Percentiles rank a stretch among this genome's conserved stretches.
phyloP scores from a whole-genome alignment of 116 monocot species.

The Trichopus zeylanicus region DNA sequence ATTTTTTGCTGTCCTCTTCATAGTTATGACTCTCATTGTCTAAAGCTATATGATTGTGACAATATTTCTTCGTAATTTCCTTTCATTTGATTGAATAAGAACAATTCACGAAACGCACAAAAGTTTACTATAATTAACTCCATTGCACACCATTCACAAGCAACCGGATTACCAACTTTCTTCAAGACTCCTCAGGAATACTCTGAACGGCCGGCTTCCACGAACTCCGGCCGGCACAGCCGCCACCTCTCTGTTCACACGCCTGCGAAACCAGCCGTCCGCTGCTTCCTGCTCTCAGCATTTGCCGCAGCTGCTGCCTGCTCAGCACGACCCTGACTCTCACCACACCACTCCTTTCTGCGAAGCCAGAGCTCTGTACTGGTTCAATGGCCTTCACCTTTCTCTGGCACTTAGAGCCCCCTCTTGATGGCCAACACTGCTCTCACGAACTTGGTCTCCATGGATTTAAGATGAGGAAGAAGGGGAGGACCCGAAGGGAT shows the following conservation, averaged over 20 bases:
- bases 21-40: too few species aligned
- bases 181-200: constrained; percentile 7
- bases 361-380: background rate
- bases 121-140: too few species aligned
- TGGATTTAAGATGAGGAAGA: too few species aligned
- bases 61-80: too few species aligned
- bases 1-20: too few species aligned
- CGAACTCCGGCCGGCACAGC: background rate
- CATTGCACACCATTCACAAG: too few species aligned
- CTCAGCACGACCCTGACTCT: constrained; percentile 2
- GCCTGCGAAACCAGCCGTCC: background rate
- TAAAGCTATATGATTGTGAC: too few species aligned
- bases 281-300: background rate
- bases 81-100: too few species aligned
- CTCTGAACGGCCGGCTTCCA: constrained; percentile 1
- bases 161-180: too few species aligned
- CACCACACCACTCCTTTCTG: background rate
- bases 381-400: background rate
- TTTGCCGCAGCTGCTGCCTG: constrained; percentile 5
- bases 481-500: too few species aligned
- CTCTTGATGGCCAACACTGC: background rate
- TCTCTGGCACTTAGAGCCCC: background rate
- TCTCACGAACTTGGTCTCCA: too few species aligned
- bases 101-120: too few species aligned
- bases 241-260: background rate